Base-by-base conservation (phyloP, 805 yeast genomes). In the Pichia cabralensis region DNA sequence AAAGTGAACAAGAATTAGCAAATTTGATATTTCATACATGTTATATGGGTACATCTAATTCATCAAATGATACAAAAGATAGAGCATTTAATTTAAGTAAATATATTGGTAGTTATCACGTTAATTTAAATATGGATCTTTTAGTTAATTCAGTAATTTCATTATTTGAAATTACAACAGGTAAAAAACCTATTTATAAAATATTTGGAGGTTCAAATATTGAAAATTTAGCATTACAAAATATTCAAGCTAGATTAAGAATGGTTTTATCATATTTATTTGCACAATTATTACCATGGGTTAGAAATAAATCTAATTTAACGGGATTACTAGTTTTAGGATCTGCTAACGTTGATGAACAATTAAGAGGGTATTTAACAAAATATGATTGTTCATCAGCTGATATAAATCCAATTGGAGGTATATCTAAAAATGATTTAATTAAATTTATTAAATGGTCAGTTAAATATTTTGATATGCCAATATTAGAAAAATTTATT, bases 391-490 rank as follows among this genome's bases (percentile, higher is more conserved):
- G 96, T 57, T 88, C 97, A 4, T 78, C 94, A 13, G 98, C 98
- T 1, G 99, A 92, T 61, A 74, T 92, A 40, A 92, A 92, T 53
- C 99, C 99, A 19, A 94, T 92, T 46, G 99, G 99, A n/a, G 95
- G 96, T 23, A 84, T 92, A 28, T 89, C 98, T 12, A 92, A 92
- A 55, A 85, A 86, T 1, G 99, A 94, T 52, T 64, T 92, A 53
- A 86, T 84, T 53, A 66, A 71, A 34, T 92, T 94, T 49, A 92
- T 92, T 34, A 73, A 66, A 3, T 92, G 85, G 72, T 85, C 96
- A 0, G 67, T 74, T 22, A 54, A 50, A 6, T 64, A 71, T 35
- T 89, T 80, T 53, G 69, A 81, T 1, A 53, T 89, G 50, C 95
- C 96, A 4, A 69, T 92, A 16, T 63, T 92, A 44, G 60, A 69